A percentile compares a stretch with the other conserved stretches of the same genome.
phyloP scores from a whole-genome alignment of 495 filamentous ascomycete genomes.

The Hyaloscypha bicolor region DNA sequence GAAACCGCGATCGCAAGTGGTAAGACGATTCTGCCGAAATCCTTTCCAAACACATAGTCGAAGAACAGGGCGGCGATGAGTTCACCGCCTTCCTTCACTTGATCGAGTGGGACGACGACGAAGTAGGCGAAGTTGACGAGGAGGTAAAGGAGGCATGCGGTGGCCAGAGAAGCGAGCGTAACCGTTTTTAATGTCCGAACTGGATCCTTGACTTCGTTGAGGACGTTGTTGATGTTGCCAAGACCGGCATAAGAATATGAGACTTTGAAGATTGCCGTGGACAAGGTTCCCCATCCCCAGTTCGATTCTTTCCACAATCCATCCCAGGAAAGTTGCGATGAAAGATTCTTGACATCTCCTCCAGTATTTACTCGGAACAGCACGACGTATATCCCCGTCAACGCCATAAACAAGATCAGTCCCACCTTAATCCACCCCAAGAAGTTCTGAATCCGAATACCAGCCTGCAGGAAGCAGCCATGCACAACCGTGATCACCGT shows the following conservation, averaged over 20 bases:
- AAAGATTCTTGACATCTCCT: constrained; percentile 9
- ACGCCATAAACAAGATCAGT: constrained; percentile 64
- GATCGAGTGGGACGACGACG: constrained; percentile 65
- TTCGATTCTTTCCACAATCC: constrained; percentile 55
- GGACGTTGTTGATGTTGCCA: constrained; percentile 72
- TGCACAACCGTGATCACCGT: constrained; percentile 65
- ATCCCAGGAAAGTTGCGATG: constrained; percentile 35
- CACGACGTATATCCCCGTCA: constrained; percentile 59
- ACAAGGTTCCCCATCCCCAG: constrained; percentile 56
- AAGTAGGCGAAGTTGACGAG: constrained; percentile 74
- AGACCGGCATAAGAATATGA: constrained; percentile 72
- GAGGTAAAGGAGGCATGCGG: constrained; percentile 63
- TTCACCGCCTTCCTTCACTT: constrained; percentile 68
- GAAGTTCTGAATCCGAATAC: constrained; percentile 65
- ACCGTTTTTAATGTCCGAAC: constrained; percentile 66
- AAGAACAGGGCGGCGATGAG: constrained; percentile 71
- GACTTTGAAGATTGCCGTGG: constrained; percentile 72
- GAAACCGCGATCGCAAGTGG: constrained; percentile 68
- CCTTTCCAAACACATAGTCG: constrained; percentile 62
- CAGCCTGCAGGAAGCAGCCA: constrained; percentile 59
- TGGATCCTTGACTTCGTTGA: constrained; percentile 74
- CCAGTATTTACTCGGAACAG: constrained; percentile 37
- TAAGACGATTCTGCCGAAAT: constrained; percentile 57
- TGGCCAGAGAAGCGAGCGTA: constrained; percentile 61
- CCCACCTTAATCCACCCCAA: constrained; percentile 68